Evolutionary conservation across 768 basidiomycete species (phyloP), one percentile per base, ranked within the genome.

Genomic region (Russula emetica): DNA sequence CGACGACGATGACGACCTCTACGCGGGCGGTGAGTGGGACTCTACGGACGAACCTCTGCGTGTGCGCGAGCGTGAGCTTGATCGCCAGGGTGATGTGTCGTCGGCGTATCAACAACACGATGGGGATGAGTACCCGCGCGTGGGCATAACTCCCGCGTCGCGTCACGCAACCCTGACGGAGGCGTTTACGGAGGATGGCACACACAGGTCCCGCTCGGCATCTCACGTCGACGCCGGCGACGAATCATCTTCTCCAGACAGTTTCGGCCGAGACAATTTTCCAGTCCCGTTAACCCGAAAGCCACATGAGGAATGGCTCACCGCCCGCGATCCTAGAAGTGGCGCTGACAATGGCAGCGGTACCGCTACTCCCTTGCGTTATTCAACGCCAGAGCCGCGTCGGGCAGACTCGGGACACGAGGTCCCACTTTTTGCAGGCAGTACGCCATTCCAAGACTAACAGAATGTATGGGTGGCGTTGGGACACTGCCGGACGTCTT

Each of bases 361-460:
- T 14, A 18, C 28, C 20, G 11, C 34, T 22, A 13, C 9, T 2
- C 26, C 52, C 24, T 3, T 49, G 36, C 28, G 28, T 11, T 51
- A 44, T 52, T 51, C 45, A 4, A 34, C 60, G 5, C 55, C 64
- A 20, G 59, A 57, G 7, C 64, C 64, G 30, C 64, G 55, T 11
- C 57, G 56, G 6, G 67, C 50, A 44, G 58, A 61, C 20, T 66
- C 67, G 26, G 64, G 38, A 32, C 36, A 58, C 16, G 49, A 60
- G 9, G 24, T 67, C 11, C 53, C 32, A 3, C 61, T 62, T 4
- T 66, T 68, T 36, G 66, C 66, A 14, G 67, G 66, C 44, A 62
- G 55, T 42, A 40, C 47, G 0, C 64, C 59, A 1, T 68, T 68
- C 54, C 49, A 55, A n/a, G 14, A 26, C n/a, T 47, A 47, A 11